phyloP scores from a whole-genome alignment of 768 basidiomycete species.

The Wakefieldia striispora region DNA sequence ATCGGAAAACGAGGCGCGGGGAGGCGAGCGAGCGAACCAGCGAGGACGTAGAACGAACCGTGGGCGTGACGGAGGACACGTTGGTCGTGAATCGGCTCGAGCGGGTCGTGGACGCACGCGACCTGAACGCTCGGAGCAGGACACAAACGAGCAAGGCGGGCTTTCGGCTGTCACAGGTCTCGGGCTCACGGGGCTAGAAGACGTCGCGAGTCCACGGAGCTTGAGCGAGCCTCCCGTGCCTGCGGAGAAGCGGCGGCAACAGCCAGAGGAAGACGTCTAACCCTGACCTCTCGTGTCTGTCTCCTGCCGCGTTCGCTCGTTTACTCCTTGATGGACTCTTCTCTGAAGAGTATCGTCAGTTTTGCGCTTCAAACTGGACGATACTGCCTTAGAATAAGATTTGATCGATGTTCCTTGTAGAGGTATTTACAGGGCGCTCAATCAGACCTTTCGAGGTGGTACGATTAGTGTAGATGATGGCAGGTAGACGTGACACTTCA shows the following conservation, averaged over 20 bases:
- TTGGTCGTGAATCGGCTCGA: neutral
- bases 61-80: neutral
- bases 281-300: neutral
- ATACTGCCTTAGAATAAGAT: neutral
- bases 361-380: neutral
- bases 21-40: conserved; percentile 1
- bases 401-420: neutral
- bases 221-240: conserved; percentile 9
- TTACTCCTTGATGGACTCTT: neutral
- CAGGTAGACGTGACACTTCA: neutral
- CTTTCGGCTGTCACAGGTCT: conserved; percentile 29
- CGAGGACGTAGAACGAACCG: conserved; percentile 2
- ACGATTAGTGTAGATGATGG: too few species aligned
- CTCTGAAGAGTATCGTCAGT: neutral
- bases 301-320: neutral
- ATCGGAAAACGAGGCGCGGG: neutral
- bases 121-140: neutral
- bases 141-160: conserved; percentile 8
- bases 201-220: conserved; percentile 5
- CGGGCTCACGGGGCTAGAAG: conserved; percentile 26
- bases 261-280: conserved; percentile 1
- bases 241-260: conserved; percentile 9
- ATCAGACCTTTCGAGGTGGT: too few species aligned
- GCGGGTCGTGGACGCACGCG: conserved; percentile 11
- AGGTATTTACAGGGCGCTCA: neutral